These are phyloP conservation scores for Plectosphaerella sp. DNA, from an alignment of 2,329 filamentous ascomycete genomes.

Conservation along the genomic window DNA sequence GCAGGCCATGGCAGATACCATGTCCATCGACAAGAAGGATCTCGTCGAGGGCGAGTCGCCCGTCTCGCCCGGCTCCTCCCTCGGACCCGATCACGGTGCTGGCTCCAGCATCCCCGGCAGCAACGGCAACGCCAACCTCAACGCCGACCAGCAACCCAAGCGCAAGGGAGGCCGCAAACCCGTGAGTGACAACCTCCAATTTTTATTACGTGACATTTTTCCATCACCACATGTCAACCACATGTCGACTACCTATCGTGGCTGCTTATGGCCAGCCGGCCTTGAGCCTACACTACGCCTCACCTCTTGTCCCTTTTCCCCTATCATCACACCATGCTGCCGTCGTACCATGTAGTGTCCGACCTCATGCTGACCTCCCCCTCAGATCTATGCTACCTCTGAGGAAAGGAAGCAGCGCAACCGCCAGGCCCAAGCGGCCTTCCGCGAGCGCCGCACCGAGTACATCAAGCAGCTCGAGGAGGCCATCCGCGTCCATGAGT, in stretches of 20 bases:
- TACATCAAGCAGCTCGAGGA: conserved; percentile 99
- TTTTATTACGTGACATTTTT: background rate
- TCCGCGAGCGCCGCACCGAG: conserved; percentile 92
- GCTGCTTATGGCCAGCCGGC: background rate
- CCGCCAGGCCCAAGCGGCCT: conserved; percentile 93
- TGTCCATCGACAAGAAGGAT: conserved; percentile 62
- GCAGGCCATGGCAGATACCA: conserved; percentile 56
- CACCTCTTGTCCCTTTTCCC: background rate
- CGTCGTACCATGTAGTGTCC: too few relatives aligned
- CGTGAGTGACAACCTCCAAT: conserved; percentile 54
- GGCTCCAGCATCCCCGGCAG: conserved; percentile 16
- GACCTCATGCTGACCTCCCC: background rate
- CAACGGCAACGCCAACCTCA: conserved; percentile 25
- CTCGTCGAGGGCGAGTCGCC: conserved; percentile 54
- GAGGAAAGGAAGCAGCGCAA: conserved; percentile 98
- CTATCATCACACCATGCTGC: background rate
- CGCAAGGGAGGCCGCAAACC: conserved; percentile 97
- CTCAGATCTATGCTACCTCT: conserved; percentile 94
- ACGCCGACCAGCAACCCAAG: conserved; percentile 70
- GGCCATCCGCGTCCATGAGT: conserved; percentile 95
- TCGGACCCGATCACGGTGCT: conserved; percentile 43
- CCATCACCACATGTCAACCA: background rate
- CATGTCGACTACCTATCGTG: background rate
- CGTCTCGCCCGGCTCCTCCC: conserved; percentile 57
- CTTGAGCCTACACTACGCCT: too few relatives aligned